A percentile compares a stretch with the other conserved stretches of the same genome.
Conservation (phyloP, 495 filamentous ascomycete genomes). For the Astrothelium subdiscretum region DNA sequence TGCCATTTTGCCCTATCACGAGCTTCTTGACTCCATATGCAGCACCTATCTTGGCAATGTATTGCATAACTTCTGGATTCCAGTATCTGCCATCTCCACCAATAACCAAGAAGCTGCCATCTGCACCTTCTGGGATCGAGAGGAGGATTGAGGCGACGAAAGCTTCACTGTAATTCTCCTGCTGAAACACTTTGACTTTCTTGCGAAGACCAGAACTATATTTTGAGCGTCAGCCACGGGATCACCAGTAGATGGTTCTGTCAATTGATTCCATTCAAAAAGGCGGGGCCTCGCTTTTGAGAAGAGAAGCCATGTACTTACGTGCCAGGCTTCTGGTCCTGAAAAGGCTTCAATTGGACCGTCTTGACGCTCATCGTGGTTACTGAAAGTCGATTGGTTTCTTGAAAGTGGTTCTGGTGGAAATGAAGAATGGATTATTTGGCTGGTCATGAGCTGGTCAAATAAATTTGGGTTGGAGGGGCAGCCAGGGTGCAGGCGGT, state of each 20-base stretch:
- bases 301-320: conserved; percentile 37
- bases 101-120: conserved; percentile 86
- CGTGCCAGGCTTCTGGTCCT: conserved; percentile 99
- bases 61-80: conserved; percentile 89
- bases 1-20: conserved; percentile 87
- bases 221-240: conserved; percentile 21
- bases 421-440: not conserved
- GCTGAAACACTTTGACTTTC: conserved; percentile 95
- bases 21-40: conserved; percentile 99
- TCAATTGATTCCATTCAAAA: not conserved
- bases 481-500: not conserved
- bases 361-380: conserved; percentile 60
- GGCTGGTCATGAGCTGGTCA: not conserved
- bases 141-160: conserved; percentile 89
- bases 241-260: not conserved
- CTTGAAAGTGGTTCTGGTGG: not conserved
- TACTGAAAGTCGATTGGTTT: not conserved
- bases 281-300: not conserved
- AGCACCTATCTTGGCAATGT: conserved; percentile 93
- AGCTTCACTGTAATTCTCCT: conserved; percentile 88
- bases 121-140: conserved; percentile 87
- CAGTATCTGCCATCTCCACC: conserved; percentile 95
- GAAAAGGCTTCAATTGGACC: conserved; percentile 65
- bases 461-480: not conserved
- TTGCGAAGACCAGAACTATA: conserved; percentile 89